Conservation (phyloP, 2,329 filamentous ascomycete genomes). For the Colletotrichum sp. region DNA sequence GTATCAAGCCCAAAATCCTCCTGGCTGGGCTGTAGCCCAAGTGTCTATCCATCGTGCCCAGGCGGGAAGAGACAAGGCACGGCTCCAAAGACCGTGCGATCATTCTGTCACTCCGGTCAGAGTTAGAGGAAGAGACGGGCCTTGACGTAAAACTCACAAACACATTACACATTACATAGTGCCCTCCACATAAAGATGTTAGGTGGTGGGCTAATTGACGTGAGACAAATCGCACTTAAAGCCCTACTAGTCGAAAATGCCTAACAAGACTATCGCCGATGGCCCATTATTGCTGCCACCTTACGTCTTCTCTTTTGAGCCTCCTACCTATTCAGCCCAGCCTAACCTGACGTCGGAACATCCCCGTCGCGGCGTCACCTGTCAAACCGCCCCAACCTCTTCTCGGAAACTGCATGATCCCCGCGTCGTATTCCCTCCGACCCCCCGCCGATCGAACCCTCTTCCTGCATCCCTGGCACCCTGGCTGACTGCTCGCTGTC, state of each 20-base stretch:
- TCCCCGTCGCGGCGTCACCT: conserved; percentile 1
- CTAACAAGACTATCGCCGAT: neutral
- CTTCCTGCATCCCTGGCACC: neutral
- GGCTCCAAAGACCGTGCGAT: neutral
- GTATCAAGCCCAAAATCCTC: neutral
- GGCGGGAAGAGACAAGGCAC: neutral
- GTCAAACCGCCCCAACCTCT: neutral
- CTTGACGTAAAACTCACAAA: neutral
- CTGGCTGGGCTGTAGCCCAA: neutral
- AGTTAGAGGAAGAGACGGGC: neutral
- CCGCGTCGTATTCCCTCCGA: conserved; percentile 1
- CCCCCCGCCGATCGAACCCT: neutral
- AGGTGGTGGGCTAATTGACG: neutral
- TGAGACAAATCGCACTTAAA: neutral
- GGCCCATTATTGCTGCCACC: neutral
- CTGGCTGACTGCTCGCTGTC: neutral
- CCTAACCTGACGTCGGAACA: neutral
- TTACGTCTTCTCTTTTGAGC: neutral
- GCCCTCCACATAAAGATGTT: neutral
- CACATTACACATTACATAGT: neutral
- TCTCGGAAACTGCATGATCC: conserved; percentile 11
- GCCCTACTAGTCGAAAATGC: neutral
- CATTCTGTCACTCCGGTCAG: neutral
- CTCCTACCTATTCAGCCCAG: neutral
- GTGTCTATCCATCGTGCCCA: neutral